Evolutionary conservation across 129 eudicot genomes (phyloP), one percentile per base, ranked within the genome.

Genomic region (Tagetes patula): DNA sequence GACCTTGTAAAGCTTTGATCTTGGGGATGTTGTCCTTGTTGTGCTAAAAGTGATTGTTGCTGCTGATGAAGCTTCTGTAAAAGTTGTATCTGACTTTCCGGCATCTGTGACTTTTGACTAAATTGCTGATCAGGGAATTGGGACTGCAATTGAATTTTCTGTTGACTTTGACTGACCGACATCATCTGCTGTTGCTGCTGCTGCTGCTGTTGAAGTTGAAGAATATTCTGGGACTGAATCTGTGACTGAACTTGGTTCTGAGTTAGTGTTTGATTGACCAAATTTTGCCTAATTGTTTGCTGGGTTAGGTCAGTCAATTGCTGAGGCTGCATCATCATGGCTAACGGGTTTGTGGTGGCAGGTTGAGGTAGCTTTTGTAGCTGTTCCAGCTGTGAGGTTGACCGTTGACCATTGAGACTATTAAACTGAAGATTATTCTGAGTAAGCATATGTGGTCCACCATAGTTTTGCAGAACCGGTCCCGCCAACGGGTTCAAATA

Each of bases 11-110:
- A 86, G 75, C 67, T 82, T 47, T 66, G 89, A 77, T 88, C 87
- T 70, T 87, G 91, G 12, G 85, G 65, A 20, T 72, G 90, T n/a
- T 68, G 20, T 31, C 74, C 69, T 64, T 86, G 89, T 53, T 87
- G 96, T 39, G 86, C 78, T 37, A 82, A 63, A 56, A 82, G 66
- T 45, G 96, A 77, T 68, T 87, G 98, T 53, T 87, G 96, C 52
- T 93, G 98, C 71, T 85, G 92, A 68, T 85, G 93, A 78, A 87
- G 88, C 81, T 90, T 93, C 77, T 90, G 96, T 42, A 92, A 85
- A 65, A 89, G 73, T 85, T 90, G 96, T 37, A 87, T 75, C 77
- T 87, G 96, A 63, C 77, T 87, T 20, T 89, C 96, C 0, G 96
- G 74, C 71, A 81, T 63, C 50, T 81, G 89, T 48, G 72, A 64